Base-by-base conservation (phyloP, 2,329 filamentous ascomycete species). In the Microdochium trichocladiopsis region DNA sequence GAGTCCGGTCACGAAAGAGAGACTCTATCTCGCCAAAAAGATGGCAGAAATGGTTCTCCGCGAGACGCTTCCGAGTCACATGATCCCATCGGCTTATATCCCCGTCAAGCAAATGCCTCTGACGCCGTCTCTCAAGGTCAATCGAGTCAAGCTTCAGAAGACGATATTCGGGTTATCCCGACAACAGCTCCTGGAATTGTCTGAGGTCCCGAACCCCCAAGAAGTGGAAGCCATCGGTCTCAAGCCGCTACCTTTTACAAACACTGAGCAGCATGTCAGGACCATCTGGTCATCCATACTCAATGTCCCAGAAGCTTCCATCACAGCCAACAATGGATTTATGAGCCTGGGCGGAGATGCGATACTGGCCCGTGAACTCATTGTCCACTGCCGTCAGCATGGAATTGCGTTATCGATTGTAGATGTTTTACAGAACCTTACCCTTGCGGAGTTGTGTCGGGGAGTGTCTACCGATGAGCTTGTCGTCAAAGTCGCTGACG, bases 61-160 rank as follows among this genome's bases (percentile, higher is more conserved):
- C 48, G 66, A 67, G 43, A 52, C 57, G 2, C 63, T 76, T 2
- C 67, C 74, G 0, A 58, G 61, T 2, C 66, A 72, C 50, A 72
- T 72, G 59, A 64, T 78, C n/a, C 78, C 78, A 0, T 65, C 69
- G 1, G 66, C 74, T 2, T 80, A 75, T 49, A 68, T 82, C 2
- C 77, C 78, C 0, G 63, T 81, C 22, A 69, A 68, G 47, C 60
- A 67, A 11, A 67, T 81, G 21, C 78, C 78, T 0, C 59, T 79
- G 22, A 79, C 76, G 0, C 66, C 71, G 0, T 76, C 75, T 0
- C 67, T 80, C 50, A 77, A 81, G 57, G 69, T 80, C 41, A 74
- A 80, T 56, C 69, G 75, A 2, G 66, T 70, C 18, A 72, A 72
- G 50, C 68, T 81, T 8, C 73, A 75, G 52, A 73, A 70, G 55